phyloP scores from a whole-genome alignment of 768 basidiomycete genomes.

The Boletus pseudopeckii region DNA sequence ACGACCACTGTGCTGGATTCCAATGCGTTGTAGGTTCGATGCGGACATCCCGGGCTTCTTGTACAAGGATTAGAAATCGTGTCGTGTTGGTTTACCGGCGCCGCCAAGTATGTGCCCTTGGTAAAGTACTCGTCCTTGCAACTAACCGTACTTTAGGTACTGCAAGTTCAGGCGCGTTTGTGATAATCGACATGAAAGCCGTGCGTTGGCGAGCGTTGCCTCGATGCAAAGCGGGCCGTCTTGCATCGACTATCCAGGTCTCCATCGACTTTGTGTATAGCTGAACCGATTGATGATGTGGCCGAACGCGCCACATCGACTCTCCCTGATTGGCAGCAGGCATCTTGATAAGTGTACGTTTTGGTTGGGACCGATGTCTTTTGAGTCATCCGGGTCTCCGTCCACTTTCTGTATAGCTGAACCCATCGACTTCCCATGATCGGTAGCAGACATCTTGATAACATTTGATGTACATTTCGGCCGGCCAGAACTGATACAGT shows the following conservation, averaged over 20 bases:
- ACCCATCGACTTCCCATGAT: not conserved
- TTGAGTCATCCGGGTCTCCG: not conserved
- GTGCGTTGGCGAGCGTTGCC: not conserved
- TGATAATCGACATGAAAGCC: not conserved
- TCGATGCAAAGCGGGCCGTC: not conserved
- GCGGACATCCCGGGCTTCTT: slow-evolving; percentile 15
- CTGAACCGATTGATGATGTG: not conserved
- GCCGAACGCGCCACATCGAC: not conserved
- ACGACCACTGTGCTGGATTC: too few relatives aligned
- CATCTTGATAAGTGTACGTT: not conserved
- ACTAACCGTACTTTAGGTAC: not conserved
- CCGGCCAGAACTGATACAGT: too few relatives aligned
- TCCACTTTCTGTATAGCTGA: not conserved
- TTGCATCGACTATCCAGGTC: not conserved
- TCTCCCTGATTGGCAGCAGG: not conserved
- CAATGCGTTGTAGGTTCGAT: slow-evolving; percentile 19
- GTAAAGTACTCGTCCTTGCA: not conserved
- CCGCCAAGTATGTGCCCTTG: not conserved
- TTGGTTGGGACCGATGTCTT: not conserved
- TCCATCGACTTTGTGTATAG: not conserved
- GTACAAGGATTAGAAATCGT: not conserved
- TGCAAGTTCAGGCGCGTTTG: not conserved
- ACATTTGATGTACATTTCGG: not conserved
- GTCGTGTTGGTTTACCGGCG: not conserved
- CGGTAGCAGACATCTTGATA: not conserved